These are phyloP conservation scores for Seminavis robusta DNA, from an alignment of 108 stramenopile genomes.

Conservation along the genomic window DNA sequence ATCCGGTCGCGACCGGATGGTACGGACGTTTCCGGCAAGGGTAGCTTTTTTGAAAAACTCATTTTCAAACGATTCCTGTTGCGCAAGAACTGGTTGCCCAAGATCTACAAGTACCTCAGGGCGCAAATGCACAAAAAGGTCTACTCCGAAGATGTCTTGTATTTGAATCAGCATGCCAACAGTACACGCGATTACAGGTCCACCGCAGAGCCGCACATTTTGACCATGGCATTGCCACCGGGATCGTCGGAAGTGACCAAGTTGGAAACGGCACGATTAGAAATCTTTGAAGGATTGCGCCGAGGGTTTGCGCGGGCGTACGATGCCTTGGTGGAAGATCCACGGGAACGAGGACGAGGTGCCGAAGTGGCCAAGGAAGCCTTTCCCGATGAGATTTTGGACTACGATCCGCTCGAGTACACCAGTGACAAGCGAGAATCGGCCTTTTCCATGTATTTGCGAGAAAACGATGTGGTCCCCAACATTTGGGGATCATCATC, in stretches of 20 bases:
- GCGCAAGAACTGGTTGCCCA: constrained; percentile 65
- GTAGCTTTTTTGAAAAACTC: constrained; percentile 67
- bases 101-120: constrained; percentile 56
- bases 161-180: constrained; percentile 71
- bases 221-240: constrained; percentile 84
- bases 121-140: constrained; percentile 66
- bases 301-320: constrained; percentile 90
- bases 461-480: too few relatives aligned
- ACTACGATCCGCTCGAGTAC: constrained; percentile 76
- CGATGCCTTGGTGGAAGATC: constrained; percentile 87
- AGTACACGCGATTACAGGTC: constrained; percentile 39
- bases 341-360: constrained; percentile 64
- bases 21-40: constrained; percentile 83
- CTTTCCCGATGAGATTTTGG: constrained; percentile 85
- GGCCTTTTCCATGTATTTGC: too few relatives aligned
- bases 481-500: too few relatives aligned
- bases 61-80: constrained; percentile 84
- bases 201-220: constrained; percentile 45
- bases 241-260: constrained; percentile 77
- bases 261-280: constrained; percentile 74
- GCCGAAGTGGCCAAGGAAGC: constrained; percentile 47
- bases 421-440: too few relatives aligned
- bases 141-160: constrained; percentile 84
- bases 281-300: constrained; percentile 83
- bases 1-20: constrained; percentile 90